Evolutionary conservation across 257 asterid species (phyloP).

Genomic region (Lycium barbarum): DNA sequence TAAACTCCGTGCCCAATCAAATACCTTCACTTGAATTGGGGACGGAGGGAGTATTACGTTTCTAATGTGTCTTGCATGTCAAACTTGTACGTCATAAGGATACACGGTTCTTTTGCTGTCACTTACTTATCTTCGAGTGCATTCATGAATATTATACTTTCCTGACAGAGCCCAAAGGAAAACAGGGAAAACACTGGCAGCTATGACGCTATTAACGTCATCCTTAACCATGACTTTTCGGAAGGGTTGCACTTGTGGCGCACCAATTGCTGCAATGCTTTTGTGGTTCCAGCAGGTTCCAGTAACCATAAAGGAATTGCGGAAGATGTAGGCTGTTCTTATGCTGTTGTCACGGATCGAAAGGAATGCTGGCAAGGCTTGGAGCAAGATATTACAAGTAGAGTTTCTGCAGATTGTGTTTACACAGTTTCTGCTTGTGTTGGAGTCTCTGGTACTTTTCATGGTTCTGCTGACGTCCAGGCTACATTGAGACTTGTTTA

Average conservation of each 20-base stretch:
- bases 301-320: constrained; percentile 41
- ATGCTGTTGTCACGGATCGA: constrained; percentile 70
- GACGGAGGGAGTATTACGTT: no score
- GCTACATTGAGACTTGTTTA: constrained; percentile 80
- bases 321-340: constrained; percentile 44
- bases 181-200: constrained; percentile 29
- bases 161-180: constrained; percentile 22
- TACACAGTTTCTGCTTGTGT: constrained; percentile 69
- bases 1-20: no score
- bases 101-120: neutral
- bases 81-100: neutral
- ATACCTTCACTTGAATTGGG: no score
- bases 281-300: constrained; percentile 59
- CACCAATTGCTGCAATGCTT: constrained; percentile 70
- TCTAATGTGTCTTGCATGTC: neutral
- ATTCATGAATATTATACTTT: neutral
- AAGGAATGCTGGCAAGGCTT: constrained; percentile 87
- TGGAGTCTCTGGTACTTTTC: constrained; percentile 61
- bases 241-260: constrained; percentile 78
- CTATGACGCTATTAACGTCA: constrained; percentile 49
- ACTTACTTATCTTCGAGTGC: constrained; percentile 11
- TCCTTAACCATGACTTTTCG: constrained; percentile 82
- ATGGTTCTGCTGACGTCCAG: constrained; percentile 55
- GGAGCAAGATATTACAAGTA: constrained; percentile 77
- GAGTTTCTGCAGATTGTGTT: constrained; percentile 61